Evolutionary conservation across 306 rosid genomes (phyloP).

Genomic region (Acacia confusa): DNA sequence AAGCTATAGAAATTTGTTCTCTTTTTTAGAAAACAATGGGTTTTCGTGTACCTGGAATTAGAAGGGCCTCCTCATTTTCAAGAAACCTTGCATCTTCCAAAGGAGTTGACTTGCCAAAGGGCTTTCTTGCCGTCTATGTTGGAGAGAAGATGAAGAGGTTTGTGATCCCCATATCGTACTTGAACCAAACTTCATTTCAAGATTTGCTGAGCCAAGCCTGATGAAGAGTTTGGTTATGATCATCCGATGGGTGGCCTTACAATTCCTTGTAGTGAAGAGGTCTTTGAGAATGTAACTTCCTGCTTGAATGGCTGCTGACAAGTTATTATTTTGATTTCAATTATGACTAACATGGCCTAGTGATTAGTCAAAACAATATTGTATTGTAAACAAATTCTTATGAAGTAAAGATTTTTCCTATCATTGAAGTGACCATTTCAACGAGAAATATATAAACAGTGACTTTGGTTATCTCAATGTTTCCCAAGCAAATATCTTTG

Average conservation of each 20-base stretch:
- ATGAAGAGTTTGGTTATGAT: conserved; percentile 52
- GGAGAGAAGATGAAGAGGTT: conserved; percentile 47
- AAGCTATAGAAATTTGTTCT: neutral
- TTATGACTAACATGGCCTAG: conserved; percentile 11
- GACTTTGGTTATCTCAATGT: too few species aligned
- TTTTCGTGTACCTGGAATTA: conserved; percentile 28
- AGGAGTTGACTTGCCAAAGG: conserved; percentile 40
- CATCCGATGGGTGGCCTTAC: conserved; percentile 65
- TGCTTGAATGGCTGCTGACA: neutral
- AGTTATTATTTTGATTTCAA: neutral
- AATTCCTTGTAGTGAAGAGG: conserved; percentile 44
- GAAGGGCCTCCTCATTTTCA: conserved; percentile 6
- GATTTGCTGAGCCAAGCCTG: conserved; percentile 36
- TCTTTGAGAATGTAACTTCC: neutral
- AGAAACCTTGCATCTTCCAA: conserved; percentile 24
- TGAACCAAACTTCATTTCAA: conserved; percentile 47
- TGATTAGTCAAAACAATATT: conserved; percentile 14
- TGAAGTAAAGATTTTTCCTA: neutral
- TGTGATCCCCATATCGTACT: conserved; percentile 44
- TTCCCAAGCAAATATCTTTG: neutral
- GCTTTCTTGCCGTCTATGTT: conserved; percentile 47
- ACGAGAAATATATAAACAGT: neutral
- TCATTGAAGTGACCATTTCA: neutral
- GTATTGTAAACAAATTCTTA: neutral
- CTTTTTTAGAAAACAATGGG: conserved; percentile 25